Percentiles rank a stretch among this genome's conserved stretches.
Conservation (phyloP, 1,284 basidiomycete genomes). For the Fomitiporia mediterranea region DNA sequence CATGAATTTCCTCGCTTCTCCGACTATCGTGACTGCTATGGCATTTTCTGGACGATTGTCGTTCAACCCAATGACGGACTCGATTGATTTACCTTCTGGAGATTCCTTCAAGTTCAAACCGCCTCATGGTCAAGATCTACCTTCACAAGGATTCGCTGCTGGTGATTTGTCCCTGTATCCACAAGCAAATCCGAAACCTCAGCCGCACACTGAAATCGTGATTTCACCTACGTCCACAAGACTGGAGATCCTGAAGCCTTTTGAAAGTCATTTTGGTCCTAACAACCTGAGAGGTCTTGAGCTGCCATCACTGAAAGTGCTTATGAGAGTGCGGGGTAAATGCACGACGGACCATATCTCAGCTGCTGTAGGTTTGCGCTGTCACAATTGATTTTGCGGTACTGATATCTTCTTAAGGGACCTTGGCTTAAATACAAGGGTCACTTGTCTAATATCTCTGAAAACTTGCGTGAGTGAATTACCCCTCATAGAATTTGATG, state of each 20-base stretch:
- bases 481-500: not conserved
- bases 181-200: conserved; percentile 66
- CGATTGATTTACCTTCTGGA: conserved; percentile 71
- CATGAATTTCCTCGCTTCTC: conserved; percentile 98
- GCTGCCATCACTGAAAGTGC: conserved; percentile 75
- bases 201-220: conserved; percentile 74
- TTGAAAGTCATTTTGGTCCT: conserved; percentile 70
- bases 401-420: conserved; percentile 46
- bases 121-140: conserved; percentile 83
- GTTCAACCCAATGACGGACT: conserved; percentile 92
- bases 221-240: conserved; percentile 81
- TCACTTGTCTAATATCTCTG: conserved; percentile 93
- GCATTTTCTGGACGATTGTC: conserved; percentile 92
- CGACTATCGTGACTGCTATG: conserved; percentile 96
- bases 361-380: conserved; percentile 60
- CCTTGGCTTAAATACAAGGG: conserved; percentile 99
- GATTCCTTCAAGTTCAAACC: conserved; percentile 82
- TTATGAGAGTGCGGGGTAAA: conserved; percentile 93
- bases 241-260: conserved; percentile 86
- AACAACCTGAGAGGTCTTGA: conserved; percentile 61
- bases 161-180: conserved; percentile 84
- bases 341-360: conserved; percentile 99
- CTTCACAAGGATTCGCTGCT: conserved; percentile 76
- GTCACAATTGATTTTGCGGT: conserved; percentile 12
- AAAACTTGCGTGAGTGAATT: conserved; percentile 78